Evolutionary conservation across 176 grass and related monocot genomes (phyloP).

Genomic region (Ampelocalamus luodianensis): DNA sequence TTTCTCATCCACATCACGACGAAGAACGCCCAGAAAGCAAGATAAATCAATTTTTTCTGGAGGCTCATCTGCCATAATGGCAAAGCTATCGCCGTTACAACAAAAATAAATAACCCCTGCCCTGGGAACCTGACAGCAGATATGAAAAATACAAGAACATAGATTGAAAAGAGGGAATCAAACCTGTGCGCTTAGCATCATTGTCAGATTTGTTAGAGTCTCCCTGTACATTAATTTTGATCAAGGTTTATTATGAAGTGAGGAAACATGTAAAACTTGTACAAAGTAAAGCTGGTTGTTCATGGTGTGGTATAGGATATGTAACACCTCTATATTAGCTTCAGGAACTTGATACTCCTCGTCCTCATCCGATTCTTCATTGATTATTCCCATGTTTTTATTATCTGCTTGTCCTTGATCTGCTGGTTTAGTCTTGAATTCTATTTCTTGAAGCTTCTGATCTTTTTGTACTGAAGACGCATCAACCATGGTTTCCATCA

Average conservation of each 20-base stretch:
- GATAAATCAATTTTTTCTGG: conserved; percentile 72
- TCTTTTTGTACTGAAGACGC: conserved; percentile 52
- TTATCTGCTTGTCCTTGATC: conserved; percentile 40
- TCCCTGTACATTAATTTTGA: conserved; percentile 59
- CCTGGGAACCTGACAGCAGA: background rate
- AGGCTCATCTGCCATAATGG: conserved; percentile 58
- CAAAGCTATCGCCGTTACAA: conserved; percentile 10
- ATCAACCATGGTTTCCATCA: conserved; percentile 69
- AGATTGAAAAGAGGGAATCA: conserved; percentile 1
- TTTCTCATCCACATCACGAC: conserved; percentile 65
- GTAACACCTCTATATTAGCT: conserved; percentile 62
- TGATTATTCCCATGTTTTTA: conserved; percentile 55
- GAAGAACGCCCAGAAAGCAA: conserved; percentile 73
- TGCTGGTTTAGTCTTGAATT: conserved; percentile 44
- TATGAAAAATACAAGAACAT: conserved; percentile 30
- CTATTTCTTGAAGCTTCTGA: conserved; percentile 35
- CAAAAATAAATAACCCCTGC: conserved; percentile 8
- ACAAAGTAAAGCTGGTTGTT: conserved; percentile 17
- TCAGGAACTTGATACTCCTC: conserved; percentile 90
- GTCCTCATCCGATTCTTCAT: conserved; percentile 89
- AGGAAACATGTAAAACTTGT: conserved; percentile 1
- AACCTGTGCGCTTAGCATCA: conserved; percentile 66
- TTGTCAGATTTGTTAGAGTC: conserved; percentile 50
- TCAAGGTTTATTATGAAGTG: conserved; percentile 26
- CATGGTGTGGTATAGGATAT: conserved; percentile 14